Base-by-base conservation (phyloP, 192 early-diverging fungal genomes). In the Rhizoclosmatium sp. region DNA sequence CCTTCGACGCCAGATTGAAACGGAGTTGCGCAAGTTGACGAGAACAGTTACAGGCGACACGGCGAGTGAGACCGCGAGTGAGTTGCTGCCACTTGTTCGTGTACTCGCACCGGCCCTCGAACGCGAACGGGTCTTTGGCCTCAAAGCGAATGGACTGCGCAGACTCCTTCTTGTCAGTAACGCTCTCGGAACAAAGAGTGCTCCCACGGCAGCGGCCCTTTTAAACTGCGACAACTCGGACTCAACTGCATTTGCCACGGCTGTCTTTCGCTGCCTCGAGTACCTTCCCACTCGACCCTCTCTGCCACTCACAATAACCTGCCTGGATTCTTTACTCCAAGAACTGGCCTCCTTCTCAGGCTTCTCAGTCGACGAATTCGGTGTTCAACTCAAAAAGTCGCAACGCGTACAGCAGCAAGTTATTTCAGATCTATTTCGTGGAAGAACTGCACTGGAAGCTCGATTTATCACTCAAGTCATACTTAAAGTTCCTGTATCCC, bases 71-170 rank as follows among this genome's bases (percentile, higher is more conserved):
- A 16, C 51, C 9, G 16, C 51, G 51, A 54, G 9, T 7, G 51
- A 16, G 51, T 16, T 54, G 51, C 51, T 71, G 23, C 14, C 73
- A 39, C 23, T 64, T 4, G 59, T 46, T n/a, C 73, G 73, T 1
- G 59, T 75, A 14, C 31, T 75, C 10, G 73, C 60, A 12, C 73
- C 73, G 41, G n/a, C 41, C 16, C 60, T 75, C 16, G 73, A 75
- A 44, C 73, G 73, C 48, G 73, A 75, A 44, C 73, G 73, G 5
- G 73, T 75, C 10, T 75, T 40, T 51, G 19, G 14, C n/a, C 58
- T 75, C 39, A 41, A 46, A n/a, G 73, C 45, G 16, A n/a, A 4
- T 12, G 58, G 59, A 2, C 46, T 75, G 45, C 49, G 49, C 19
- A 41, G 49, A 16, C n/a, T 59, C 49, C 71, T 72, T 12, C 10